Base-by-base conservation (phyloP, 2,329 filamentous ascomycete genomes). In the Sclerotinia spermophila region DNA sequence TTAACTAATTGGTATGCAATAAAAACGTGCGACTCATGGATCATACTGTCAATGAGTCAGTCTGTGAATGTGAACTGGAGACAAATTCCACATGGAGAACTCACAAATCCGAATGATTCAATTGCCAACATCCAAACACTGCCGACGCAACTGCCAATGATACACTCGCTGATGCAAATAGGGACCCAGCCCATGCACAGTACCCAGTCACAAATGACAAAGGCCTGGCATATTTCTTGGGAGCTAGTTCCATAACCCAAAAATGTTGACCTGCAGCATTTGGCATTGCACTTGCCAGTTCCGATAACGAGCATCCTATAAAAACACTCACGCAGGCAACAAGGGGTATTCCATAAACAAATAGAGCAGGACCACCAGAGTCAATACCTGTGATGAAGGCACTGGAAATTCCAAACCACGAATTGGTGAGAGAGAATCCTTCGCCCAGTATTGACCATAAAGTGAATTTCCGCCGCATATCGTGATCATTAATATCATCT, bases 181-280 rank as follows among this genome's bases (percentile, higher is more conserved):
- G 17, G 10, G 68, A 69, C 7, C 68, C 68, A 58, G 59, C 68
- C 68, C 68, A 69, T 38, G 68, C 68, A 42, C 55, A 69, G 27
- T 69, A 69, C 17, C 68, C 68, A 15, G 68, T 66, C 10, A 69
- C 48, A 45, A 44, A 69, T 27, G 68, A 69, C 21, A 69, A 53
- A 45, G 42, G 48, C n/a, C 68, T 69, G 5, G 68, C 68, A 45
- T 66, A 69, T 66, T 24, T 69, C 33, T 66, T 69, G 7, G 68
- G 68, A 17, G 68, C 68, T 27, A 69, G 27, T 44, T 69, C 59
- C 59, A 69, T 69, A 6, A 51, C 27, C 68, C 68, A 69, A 64
- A 65, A 69, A 69, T 69, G 68, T 38, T 69, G 68, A 21, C 68
- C 68, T 53, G 68, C 68, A 66, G 68, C 68, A 40, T 69, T 66